Percentiles rank a stretch among this genome's conserved stretches.
These are phyloP conservation scores for Ambrosia trifida DNA, from an alignment of 129 eudicot species.

Conservation along the genomic window DNA sequence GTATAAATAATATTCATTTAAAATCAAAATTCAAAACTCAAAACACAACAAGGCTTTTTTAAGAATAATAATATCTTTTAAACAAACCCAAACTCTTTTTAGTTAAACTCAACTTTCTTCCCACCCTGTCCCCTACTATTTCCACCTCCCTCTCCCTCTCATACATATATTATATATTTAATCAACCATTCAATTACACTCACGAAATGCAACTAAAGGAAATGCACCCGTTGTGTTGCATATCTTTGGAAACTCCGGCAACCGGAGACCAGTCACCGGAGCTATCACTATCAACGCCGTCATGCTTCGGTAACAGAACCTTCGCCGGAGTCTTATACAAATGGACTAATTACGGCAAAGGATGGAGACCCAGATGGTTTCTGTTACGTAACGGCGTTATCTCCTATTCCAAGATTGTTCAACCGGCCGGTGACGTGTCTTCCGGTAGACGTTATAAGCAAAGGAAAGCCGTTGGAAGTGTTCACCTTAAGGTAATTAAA, in stretches of 20 bases:
- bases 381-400: slow-evolving; percentile 63
- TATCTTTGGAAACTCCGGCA: slow-evolving; percentile 48
- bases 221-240: slow-evolving; percentile 81
- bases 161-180: not conserved
- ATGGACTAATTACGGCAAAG: slow-evolving; percentile 89
- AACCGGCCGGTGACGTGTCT: slow-evolving; percentile 43
- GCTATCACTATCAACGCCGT: slow-evolving; percentile 42
- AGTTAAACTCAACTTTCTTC: not conserved
- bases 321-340: slow-evolving; percentile 71
- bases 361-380: slow-evolving; percentile 91
- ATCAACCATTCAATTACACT: not conserved
- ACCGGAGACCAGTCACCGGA: slow-evolving; percentile 56
- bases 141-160: too few species aligned
- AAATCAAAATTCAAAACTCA: too few species aligned
- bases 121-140: not conserved
- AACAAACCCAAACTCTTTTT: not conserved
- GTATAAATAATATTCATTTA: not conserved
- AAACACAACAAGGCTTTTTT: not conserved
- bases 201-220: slow-evolving; percentile 34
- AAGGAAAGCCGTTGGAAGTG: slow-evolving; percentile 28
- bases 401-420: slow-evolving; percentile 60
- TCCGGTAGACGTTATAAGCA: slow-evolving; percentile 18
- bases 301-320: slow-evolving; percentile 26
- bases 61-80: not conserved
- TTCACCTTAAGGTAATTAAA: slow-evolving; percentile 40